Base-by-base conservation (phyloP, 805 yeast genomes). In the Saturnispora kantuleensis region DNA sequence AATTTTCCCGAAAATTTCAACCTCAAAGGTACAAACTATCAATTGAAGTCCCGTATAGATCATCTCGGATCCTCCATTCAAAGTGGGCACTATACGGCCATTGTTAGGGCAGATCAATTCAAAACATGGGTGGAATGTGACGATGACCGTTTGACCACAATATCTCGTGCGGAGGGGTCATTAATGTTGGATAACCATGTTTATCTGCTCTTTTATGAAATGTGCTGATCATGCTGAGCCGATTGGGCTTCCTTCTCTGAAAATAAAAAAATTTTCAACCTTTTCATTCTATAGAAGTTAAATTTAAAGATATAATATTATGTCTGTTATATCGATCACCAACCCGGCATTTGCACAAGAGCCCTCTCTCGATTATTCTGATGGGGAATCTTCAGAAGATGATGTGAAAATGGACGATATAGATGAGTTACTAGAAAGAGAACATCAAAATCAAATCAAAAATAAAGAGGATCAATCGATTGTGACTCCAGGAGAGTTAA, bases 401-500 rank as follows among this genome's bases (percentile, higher is more conserved):
- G 58, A 56, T 31, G 50, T 54, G 36, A 58, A 45, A 12, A 50
- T 47, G 56, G 50, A 52, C 36, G 51, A 42, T 16, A 31, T 48
- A n/a, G 49, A 49, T 28, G 41, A 44, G 28, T 34, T 51, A n/a
- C 31, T 51, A 38, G 35, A 41, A 4, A 35, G 33, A 28, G 47
- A 44, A 29, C 41, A 41, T 13, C 30, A 18, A 18, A 47, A 45
- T 26, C 38, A 36, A n/a, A 26, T 31, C 13, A 44, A 42, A 40
- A 26, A 44, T 10, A 10, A 13, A n/a, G 40, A 50, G 15, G 32
- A 44, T 12, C 36, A 36, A 6, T 52, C 64, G 10, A 64, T 93
- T 9, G 95, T 90, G 15, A 87, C 97, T 1, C 98, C 98, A 0
- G 98, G 98, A 9, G 97, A 93, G 60, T 66, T 89, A 41, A 84